These are phyloP conservation scores for Wallemia mellicola DNA, from an alignment of 1,284 basidiomycete genomes.

Conservation along the genomic window DNA sequence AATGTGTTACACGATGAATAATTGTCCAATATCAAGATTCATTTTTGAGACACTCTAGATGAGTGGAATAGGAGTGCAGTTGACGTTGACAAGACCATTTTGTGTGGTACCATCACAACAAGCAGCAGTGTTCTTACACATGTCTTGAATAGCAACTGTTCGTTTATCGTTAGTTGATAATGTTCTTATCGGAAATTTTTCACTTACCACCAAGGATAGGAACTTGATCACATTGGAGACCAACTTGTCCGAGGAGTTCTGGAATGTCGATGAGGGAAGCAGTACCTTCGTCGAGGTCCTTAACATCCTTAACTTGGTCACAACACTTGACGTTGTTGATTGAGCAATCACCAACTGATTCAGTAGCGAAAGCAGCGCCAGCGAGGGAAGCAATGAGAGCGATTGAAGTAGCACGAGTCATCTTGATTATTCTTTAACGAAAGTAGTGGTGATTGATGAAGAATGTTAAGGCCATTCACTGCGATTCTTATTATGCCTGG, in stretches of 20 bases:
- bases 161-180: too few relatives aligned
- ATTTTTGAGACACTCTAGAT: not conserved
- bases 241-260: not conserved
- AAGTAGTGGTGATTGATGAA: not conserved
- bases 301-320: not conserved
- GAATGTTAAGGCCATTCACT: not conserved
- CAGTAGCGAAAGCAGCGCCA: not conserved
- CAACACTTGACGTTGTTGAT: not conserved
- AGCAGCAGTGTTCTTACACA: slow-evolving; percentile 1
- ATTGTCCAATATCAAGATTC: too few relatives aligned
- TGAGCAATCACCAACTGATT: not conserved
- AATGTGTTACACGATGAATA: too few relatives aligned
- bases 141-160: not conserved
- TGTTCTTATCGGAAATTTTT: too few relatives aligned
- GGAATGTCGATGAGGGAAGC: not conserved
- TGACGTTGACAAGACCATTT: slow-evolving; percentile 4
- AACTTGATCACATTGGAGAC: not conserved
- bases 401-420: not conserved
- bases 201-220: slow-evolving; percentile 2
- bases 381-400: not conserved
- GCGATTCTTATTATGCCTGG: not conserved
- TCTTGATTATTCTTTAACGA: not conserved
- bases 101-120: slow-evolving; percentile 2
- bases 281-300: not conserved
- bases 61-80: slow-evolving; percentile 1